Conservation (phyloP, 345 rosid genomes). For the Barbarea vulgaris region DNA sequence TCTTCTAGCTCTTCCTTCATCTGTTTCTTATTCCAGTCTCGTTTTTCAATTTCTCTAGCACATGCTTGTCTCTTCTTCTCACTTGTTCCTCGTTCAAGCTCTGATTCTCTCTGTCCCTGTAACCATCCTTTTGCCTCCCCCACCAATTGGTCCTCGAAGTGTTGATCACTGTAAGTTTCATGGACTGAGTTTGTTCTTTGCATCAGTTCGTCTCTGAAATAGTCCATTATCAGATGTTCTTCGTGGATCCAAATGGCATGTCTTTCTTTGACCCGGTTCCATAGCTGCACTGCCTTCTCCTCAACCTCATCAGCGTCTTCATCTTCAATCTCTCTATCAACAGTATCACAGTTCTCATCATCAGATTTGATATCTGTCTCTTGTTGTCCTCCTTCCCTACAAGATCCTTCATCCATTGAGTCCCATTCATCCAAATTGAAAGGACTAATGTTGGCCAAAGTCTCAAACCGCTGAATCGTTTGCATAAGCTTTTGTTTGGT, state of each 20-base stretch:
- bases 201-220: conserved; percentile 50
- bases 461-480: conserved; percentile 44
- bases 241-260: conserved; percentile 36
- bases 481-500: conserved; percentile 46
- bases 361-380: conserved; percentile 22
- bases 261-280: conserved; percentile 45
- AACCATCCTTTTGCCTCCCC: conserved; percentile 51
- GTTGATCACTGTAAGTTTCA: background rate
- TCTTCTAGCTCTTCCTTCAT: conserved; percentile 47
- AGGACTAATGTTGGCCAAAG: conserved; percentile 39
- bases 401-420: conserved; percentile 42
- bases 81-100: conserved; percentile 35
- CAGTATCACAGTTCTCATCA: conserved; percentile 17
- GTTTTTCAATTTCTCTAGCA: conserved; percentile 44
- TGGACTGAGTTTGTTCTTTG: conserved; percentile 17
- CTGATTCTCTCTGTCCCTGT: conserved; percentile 37
- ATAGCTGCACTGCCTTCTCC: conserved; percentile 49
- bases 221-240: conserved; percentile 52
- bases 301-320: conserved; percentile 41
- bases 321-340: conserved; percentile 21
- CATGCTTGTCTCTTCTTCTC: conserved; percentile 41
- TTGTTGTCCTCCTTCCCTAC: conserved; percentile 15
- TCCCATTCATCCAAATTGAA: conserved; percentile 44
- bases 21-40: conserved; percentile 41
- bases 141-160: conserved; percentile 36